Base-by-base conservation (phyloP, 2,329 filamentous ascomycete species). In the Davidsoniella australis region DNA sequence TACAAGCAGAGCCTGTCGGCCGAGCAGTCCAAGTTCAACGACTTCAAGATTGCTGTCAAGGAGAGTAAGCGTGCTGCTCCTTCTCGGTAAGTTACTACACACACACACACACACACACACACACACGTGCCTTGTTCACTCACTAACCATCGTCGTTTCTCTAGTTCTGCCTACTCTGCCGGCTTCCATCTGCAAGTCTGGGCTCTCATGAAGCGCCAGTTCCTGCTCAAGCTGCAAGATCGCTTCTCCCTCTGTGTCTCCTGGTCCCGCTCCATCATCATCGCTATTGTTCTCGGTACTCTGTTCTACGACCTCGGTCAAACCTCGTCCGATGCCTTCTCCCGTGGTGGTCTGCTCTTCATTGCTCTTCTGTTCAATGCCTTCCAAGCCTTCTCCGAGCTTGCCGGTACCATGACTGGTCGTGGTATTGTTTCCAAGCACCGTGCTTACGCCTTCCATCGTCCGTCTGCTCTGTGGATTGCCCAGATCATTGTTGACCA, bases 211-310 rank as follows among this genome's bases (percentile, higher is more conserved):
- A 81, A 85, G 62, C 77, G 86, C 4, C 85, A 93, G 61, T 91
- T 87, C 61, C 69, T 82, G 47, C 78, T 93, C 57, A 91, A 91
- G 66, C 80, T 85, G 68, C 85, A 93, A 62, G 85, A 94, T 61
- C 81, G 80, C 51, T 82, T 88, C 58, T 78, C 79, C n/a, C 69
- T 93, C 5, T 66, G 70, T 12, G 75, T 91, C 26, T 80, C 80
- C 1, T 91, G 83, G 83, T 55, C 72, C 39, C 68, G 73, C 7
- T 72, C 66, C 51, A 78, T 88, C 56, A 67, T 85, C 56, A 79
- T 89, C 56, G 85, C 81, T 12, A 79, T 93, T 52, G 75, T 93
- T 20, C 69, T 85, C 42, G 86, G 85, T 56, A 87, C 84, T 0
- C 77, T 91, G 3, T 94, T 82, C 68, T 71, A 86, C 52, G 68